These are phyloP conservation scores for Verticillium albo-atrum DNA, from an alignment of 2,329 filamentous ascomycete genomes.

Conservation along the genomic window DNA sequence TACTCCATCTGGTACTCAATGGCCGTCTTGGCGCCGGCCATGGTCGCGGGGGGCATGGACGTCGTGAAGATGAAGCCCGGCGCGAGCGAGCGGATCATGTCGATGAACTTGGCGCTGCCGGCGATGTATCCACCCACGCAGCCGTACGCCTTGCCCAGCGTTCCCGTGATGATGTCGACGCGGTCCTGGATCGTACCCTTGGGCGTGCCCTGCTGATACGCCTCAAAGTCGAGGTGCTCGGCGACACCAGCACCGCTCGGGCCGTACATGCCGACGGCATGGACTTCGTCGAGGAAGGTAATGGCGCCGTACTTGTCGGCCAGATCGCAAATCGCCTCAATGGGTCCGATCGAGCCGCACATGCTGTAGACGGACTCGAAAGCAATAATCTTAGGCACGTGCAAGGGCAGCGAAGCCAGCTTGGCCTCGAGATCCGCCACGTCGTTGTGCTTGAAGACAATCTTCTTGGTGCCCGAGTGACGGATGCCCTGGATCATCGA, in stretches of 20 bases:
- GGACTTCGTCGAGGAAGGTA: conserved; percentile 97
- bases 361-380: conserved; percentile 99
- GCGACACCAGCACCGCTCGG: conserved; percentile 93
- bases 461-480: conserved; percentile 93
- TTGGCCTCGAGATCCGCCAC: conserved; percentile 89
- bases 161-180: conserved; percentile 96
- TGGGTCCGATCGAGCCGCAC: conserved; percentile 96
- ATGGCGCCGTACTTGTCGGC: conserved; percentile 97
- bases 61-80: conserved; percentile 99
- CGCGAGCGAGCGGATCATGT: conserved; percentile 89
- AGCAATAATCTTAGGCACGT: conserved; percentile 94
- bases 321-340: conserved; percentile 91
- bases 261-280: conserved; percentile 98
- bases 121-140: conserved; percentile 98
- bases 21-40: conserved; percentile 87
- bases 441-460: conserved; percentile 99
- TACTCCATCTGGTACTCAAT: conserved; percentile 92
- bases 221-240: conserved; percentile 93
- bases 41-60: conserved; percentile 89
- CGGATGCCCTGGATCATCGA: conserved; percentile 99
- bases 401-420: conserved; percentile 76
- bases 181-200: conserved; percentile 89
- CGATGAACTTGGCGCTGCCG: conserved; percentile 78
- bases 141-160: conserved; percentile 94
- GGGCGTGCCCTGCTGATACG: conserved; percentile 68